Base-by-base conservation (phyloP, 2,329 filamentous ascomycete species). In the Aureobasidium sp. region DNA sequence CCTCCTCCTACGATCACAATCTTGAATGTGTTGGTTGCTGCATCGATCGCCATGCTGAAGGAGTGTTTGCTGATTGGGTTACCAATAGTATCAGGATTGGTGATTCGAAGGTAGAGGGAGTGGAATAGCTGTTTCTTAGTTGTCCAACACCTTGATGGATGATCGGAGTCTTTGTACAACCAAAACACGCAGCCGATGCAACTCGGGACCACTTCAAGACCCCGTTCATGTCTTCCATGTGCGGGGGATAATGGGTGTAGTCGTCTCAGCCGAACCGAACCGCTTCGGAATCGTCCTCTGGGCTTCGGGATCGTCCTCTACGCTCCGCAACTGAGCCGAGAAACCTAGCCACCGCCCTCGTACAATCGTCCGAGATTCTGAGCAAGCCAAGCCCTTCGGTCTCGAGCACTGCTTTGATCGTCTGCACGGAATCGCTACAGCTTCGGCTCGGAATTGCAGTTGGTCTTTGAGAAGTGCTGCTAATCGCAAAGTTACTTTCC, bases 1-100 rank as follows among this genome's bases (percentile, higher is more conserved):
- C 64, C 65, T 34, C 64, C 65, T 30, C 62, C 60, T 35, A 62
- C 66, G 64, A 58, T 68, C 55, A 66, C 58, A 54, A 68, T 66
- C 42, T 57, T 60, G 58, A 68, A 66, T 49, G 58, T 12, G 47
- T 48, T 27, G 37, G 52, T 56, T 30, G 55, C 38, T 35, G 30
- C 44, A 24, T 48, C 40, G 8, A 42, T 42, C 3, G 40, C 24
- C 24, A 42, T 42, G 12, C 8, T 17, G 2, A 14, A 11, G 24
- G 7, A 11, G 24, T 41, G 39, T n/a, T 29, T n/a, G n/a, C n/a
- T n/a, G n/a, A n/a, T n/a, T n/a, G n/a, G n/a, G n/a, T n/a, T n/a
- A n/a, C n/a, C n/a, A n/a, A n/a, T n/a, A n/a, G n/a, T n/a, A n/a
- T n/a, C n/a, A n/a, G 27, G 27, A 4, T 29, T 2, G 7, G 27